phyloP scores from a whole-genome alignment of 352 stramenopile genomes.

The Phytopythium litorale region DNA sequence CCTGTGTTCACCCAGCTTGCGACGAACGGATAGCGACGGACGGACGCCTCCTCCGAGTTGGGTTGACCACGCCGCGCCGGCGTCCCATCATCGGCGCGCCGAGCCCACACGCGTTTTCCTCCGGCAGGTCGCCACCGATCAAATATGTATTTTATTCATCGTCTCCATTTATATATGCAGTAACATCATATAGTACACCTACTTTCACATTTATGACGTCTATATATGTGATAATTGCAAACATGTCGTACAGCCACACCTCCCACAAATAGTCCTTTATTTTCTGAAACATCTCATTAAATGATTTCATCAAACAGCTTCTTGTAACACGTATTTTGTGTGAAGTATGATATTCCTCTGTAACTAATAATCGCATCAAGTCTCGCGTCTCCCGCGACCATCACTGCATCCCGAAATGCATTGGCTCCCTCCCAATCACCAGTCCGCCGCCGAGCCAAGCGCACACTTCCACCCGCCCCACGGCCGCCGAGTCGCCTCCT shows the following conservation, averaged over 20 bases:
- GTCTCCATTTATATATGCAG: not conserved
- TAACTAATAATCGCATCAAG: too few relatives aligned
- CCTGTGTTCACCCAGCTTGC: too few relatives aligned
- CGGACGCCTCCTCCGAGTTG: not conserved
- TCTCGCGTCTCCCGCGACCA: too few relatives aligned
- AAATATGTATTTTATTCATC: not conserved
- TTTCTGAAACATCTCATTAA: too few relatives aligned
- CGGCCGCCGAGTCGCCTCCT: not conserved
- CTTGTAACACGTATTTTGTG: too few relatives aligned
- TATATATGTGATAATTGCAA: not conserved
- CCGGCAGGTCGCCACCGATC: not conserved
- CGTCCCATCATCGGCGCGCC: not conserved
- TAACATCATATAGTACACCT: not conserved
- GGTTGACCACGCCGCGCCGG: not conserved
- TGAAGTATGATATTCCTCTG: too few relatives aligned
- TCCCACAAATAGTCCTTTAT: too few relatives aligned
- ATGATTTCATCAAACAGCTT: too few relatives aligned
- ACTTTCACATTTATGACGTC: not conserved
- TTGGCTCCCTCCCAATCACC: not conserved
- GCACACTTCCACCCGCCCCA: not conserved
- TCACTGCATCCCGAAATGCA: not conserved
- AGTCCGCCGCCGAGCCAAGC: not conserved
- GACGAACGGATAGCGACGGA: too few relatives aligned
- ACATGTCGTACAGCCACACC: not conserved
- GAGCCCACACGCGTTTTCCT: conserved; percentile 3